Percentiles rank a stretch among this genome's conserved stretches.
Conservation (phyloP, 768 basidiomycete genomes). For the Kwoniella sp. region DNA sequence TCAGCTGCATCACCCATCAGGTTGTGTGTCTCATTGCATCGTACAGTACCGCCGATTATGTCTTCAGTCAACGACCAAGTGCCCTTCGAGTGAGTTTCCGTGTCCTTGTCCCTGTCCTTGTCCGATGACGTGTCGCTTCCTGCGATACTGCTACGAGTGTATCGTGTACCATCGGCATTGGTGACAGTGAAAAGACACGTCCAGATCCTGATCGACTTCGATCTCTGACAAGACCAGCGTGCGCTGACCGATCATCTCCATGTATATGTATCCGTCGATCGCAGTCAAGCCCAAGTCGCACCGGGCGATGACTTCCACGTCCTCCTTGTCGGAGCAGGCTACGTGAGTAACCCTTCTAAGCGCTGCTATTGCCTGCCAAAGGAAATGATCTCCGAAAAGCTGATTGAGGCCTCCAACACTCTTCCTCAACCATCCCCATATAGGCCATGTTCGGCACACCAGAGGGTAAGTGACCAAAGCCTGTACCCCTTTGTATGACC, state of each 20-base stretch:
- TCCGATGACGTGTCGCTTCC: too few species aligned
- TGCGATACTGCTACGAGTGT: too few species aligned
- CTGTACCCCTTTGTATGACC: background rate
- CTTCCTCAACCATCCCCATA: too few species aligned
- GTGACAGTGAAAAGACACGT: too few species aligned
- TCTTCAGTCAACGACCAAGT: conserved; percentile 5
- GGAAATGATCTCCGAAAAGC: background rate
- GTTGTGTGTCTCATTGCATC: background rate
- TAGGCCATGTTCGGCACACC: conserved; percentile 50
- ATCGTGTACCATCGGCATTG: too few species aligned
- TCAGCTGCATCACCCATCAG: too few species aligned
- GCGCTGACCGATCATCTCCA: background rate
- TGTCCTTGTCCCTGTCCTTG: too few species aligned
- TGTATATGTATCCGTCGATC: background rate
- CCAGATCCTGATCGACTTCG: too few species aligned
- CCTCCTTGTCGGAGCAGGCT: conserved; percentile 42
- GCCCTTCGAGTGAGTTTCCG: conserved; percentile 3
- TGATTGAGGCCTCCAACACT: too few species aligned
- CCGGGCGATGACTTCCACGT: conserved; percentile 31
- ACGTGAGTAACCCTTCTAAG: conserved; percentile 25
- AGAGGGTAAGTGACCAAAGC: conserved; percentile 30
- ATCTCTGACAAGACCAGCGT: background rate
- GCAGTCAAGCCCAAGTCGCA: background rate
- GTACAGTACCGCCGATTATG: background rate
- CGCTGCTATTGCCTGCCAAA: background rate